Percentiles rank a stretch among this genome's conserved stretches.
These are phyloP conservation scores for Gastrolobium bilobum DNA, from an alignment of 306 rosid genomes.

Conservation along the genomic window DNA sequence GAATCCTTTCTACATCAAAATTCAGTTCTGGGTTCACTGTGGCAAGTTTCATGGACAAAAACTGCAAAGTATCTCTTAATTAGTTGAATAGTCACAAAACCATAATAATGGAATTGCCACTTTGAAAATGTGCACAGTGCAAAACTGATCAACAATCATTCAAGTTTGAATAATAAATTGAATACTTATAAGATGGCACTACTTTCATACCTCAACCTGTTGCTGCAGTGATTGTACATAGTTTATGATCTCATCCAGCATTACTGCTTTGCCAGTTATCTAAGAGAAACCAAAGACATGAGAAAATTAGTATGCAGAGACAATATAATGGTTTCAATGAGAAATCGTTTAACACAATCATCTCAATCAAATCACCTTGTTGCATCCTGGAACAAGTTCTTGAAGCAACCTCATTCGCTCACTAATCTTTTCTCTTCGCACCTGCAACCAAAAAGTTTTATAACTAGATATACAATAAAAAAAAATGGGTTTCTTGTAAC, in stretches of 20 bases:
- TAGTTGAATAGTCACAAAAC: slow-evolving; percentile 35
- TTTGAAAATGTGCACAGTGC: slow-evolving; percentile 27
- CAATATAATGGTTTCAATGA: slow-evolving; percentile 19
- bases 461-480: neutral
- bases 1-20: slow-evolving; percentile 80
- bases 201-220: slow-evolving; percentile 93
- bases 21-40: slow-evolving; percentile 95
- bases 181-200: slow-evolving; percentile 25
- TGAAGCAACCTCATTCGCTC: slow-evolving; percentile 99
- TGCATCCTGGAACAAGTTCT: slow-evolving; percentile 99
- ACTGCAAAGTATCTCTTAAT: slow-evolving; percentile 63
- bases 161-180: slow-evolving; percentile 31
- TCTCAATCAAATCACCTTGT: slow-evolving; percentile 67
- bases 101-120: slow-evolving; percentile 33
- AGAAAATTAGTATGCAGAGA: slow-evolving; percentile 43
- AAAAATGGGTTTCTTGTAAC: slow-evolving; percentile 11
- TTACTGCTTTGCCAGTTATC: slow-evolving; percentile 99
- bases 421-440: slow-evolving; percentile 98
- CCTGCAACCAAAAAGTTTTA: slow-evolving; percentile 62
- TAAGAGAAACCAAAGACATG: slow-evolving; percentile 52
- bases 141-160: slow-evolving; percentile 35
- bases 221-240: slow-evolving; percentile 98
- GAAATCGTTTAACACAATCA: slow-evolving; percentile 42
- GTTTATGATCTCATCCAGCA: slow-evolving; percentile 99
- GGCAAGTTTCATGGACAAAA: slow-evolving; percentile 97